These are phyloP conservation scores for Myriosclerotinia duriaeana DNA, from an alignment of 2,329 filamentous ascomycete genomes.

Conservation along the genomic window DNA sequence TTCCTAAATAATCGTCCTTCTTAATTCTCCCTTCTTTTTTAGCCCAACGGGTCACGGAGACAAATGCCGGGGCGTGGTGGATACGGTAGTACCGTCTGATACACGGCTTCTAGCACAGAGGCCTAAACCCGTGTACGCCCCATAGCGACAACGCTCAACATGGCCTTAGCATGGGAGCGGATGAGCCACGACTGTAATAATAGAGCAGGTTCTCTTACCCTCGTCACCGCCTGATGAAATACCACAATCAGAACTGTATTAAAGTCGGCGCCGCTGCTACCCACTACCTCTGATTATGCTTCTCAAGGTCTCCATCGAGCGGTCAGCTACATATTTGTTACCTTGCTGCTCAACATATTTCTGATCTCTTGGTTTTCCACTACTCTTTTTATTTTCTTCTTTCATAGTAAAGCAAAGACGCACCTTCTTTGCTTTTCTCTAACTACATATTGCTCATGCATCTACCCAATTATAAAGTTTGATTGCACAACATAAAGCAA, in stretches of 20 bases:
- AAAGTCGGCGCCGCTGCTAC: conserved; percentile 19
- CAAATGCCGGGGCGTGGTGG: conserved; percentile 30
- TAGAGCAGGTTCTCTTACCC: conserved; percentile 20
- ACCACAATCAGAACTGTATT: conserved; percentile 15
- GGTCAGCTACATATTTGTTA: conserved; percentile 25
- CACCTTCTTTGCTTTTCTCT: conserved; percentile 18
- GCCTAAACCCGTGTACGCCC: conserved; percentile 23
- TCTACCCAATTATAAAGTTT: conserved; percentile 21
- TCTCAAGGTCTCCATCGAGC: conserved; percentile 20
- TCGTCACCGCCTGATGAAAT: conserved; percentile 20
- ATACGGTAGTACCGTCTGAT: conserved; percentile 30
- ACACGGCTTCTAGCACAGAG: conserved; percentile 26
- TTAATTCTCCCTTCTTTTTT: conserved; percentile 11
- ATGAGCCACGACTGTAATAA: conserved; percentile 24
- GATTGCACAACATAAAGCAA: conserved; percentile 23
- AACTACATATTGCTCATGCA: conserved; percentile 13
- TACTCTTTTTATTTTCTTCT: conserved; percentile 16
- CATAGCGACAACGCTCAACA: conserved; percentile 24
- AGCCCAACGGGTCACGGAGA: conserved; percentile 30
- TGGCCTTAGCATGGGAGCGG: conserved; percentile 23
- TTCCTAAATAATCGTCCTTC: conserved; percentile 9
- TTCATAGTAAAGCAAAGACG: conserved; percentile 14
- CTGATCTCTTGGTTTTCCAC: background rate
- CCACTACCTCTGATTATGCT: conserved; percentile 11
- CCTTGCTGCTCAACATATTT: conserved; percentile 14